phyloP scores from a whole-genome alignment of 2,329 filamentous ascomycete genomes.

The Fusarium lateritium region DNA sequence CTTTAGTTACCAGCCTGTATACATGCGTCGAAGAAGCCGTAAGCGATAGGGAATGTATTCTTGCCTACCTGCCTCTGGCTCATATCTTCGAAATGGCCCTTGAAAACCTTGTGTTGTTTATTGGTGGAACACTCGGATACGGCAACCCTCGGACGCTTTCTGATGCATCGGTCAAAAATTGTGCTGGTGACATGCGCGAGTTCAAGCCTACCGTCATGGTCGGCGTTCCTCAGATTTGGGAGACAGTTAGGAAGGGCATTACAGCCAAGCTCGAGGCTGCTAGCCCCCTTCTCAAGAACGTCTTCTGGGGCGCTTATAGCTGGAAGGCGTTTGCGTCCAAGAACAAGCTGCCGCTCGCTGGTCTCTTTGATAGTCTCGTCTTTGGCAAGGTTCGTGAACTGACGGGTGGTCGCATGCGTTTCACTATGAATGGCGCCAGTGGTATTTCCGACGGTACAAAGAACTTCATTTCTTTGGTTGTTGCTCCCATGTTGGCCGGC shows the following conservation, averaged over 20 bases:
- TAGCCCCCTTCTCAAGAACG: constrained; percentile 77
- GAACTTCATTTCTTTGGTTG: constrained; percentile 90
- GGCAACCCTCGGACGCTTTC: constrained; percentile 91
- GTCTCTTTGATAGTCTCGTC: constrained; percentile 83
- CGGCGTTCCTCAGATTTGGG: constrained; percentile 97
- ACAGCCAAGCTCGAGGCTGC: constrained; percentile 81
- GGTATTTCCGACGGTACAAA: constrained; percentile 90
- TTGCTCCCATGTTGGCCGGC: constrained; percentile 94
- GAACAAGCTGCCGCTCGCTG: constrained; percentile 74
- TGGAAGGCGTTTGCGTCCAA: constrained; percentile 72
- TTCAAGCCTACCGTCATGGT: constrained; percentile 91
- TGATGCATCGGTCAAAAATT: constrained; percentile 88
- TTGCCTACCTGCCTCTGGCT: constrained; percentile 93
- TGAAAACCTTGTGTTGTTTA: constrained; percentile 90
- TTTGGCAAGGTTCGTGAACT: constrained; percentile 94
- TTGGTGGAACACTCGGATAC: constrained; percentile 94
- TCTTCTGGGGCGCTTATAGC: constrained; percentile 80
- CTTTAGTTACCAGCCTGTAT: constrained; percentile 81
- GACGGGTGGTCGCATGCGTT: constrained; percentile 88
- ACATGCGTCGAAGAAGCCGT: constrained; percentile 84
- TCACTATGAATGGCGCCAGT: constrained; percentile 95
- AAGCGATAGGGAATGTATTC: constrained; percentile 81
- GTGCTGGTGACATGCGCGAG: constrained; percentile 92
- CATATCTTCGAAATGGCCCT: constrained; percentile 98
- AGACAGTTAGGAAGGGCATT: constrained; percentile 96